Evolutionary conservation across 257 asterid genomes (phyloP), one percentile per base, ranked within the genome.

Genomic region (Eustoma russellianum): DNA sequence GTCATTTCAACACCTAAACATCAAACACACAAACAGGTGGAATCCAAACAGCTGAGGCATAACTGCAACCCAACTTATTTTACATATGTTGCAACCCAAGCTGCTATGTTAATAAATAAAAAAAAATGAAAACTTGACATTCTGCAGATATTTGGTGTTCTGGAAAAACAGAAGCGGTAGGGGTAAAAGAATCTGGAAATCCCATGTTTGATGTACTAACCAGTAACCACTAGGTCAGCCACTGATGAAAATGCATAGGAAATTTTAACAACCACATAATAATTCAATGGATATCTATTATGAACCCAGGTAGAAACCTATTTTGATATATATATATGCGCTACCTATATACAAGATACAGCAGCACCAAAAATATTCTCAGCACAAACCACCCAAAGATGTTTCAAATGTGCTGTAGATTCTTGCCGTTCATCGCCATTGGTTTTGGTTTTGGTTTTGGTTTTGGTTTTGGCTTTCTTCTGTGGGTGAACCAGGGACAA

Each of bases 401-500:
- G 30, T 24, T 24, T 24, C 3, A 24, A 2, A 2, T 24, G 30
- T 24, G 30, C 30, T 24, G 30, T 24, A 24, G 30, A 24, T 24
- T 24, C 30, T 24, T 24, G 30, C 30, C 30, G 30, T 24, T 24
- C 30, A 24, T 24, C 30, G 30, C 30, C 30, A 24, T 24, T 24
- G 30, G 30, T 24, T 24, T 24, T 24, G 30, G 30, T 24, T 24
- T 24, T 24, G 30, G 30, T 4, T 24, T 5, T 35, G 74, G 62
- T 52, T 65, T 24, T 63, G 66, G 30, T 3, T 70, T 51, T 43
- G 56, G 8, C 70, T 74, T 57, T 59, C 77, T 53, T 91, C 98
- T 0, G 78, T 92, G 1, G 98, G 98, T 6, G 98, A 88, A 46
- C 91, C 93, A 2, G 95, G 97, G 3, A 78, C 85, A 10, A 46